These are phyloP conservation scores for Gonapodya sp. DNA, from an alignment of 192 early-diverging fungal genomes.

Conservation along the genomic window DNA sequence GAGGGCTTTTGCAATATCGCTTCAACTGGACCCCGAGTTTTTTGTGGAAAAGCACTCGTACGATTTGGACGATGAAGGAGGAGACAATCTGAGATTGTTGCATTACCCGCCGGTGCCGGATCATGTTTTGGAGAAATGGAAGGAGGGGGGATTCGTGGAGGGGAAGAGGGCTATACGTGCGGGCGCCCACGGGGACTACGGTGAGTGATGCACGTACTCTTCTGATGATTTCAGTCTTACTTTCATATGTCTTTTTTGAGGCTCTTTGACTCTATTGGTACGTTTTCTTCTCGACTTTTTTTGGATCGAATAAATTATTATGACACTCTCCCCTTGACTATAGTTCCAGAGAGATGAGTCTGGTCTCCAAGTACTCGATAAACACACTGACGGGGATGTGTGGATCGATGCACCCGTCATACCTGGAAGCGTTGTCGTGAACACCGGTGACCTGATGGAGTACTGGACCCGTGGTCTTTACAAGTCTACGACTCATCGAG, in stretches of 20 bases:
- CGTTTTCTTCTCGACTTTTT: neutral
- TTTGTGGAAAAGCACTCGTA: neutral
- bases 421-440: slow-evolving; percentile 38
- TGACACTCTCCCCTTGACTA: neutral
- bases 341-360: neutral
- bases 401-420: slow-evolving; percentile 56
- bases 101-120: neutral
- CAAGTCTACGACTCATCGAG: slow-evolving; percentile 55
- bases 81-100: neutral
- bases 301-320: neutral
- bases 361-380: slow-evolving; percentile 17
- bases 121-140: neutral
- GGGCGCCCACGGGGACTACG: neutral
- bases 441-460: slow-evolving; percentile 18
- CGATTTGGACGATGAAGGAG: neutral
- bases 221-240: neutral
- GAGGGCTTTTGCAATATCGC: neutral
- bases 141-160: neutral
- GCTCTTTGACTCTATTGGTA: neutral
- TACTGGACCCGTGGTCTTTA: slow-evolving; percentile 50
- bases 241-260: neutral
- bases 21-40: neutral
- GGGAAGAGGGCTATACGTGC: neutral
- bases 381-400: neutral
- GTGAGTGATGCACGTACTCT: slow-evolving; percentile 1